Evolutionary conservation across 345 rosid genomes (phyloP).

Genomic region (Citrus cavaleriei): DNA sequence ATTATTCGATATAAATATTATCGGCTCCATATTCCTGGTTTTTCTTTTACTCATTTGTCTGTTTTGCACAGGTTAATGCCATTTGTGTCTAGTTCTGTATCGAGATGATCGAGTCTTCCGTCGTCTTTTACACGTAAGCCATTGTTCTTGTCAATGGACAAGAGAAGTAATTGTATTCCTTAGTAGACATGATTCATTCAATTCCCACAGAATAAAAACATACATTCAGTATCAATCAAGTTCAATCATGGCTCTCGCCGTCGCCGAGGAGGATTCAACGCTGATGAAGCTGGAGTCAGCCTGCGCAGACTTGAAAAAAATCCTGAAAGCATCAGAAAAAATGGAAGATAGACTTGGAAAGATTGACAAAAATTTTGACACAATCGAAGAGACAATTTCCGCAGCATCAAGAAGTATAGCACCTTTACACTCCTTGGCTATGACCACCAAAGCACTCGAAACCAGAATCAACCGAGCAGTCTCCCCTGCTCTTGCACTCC

Average conservation of each 20-base stretch:
- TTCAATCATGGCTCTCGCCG: slow-evolving; percentile 14
- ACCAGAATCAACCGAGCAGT: slow-evolving; percentile 58
- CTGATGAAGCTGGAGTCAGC: slow-evolving; percentile 37
- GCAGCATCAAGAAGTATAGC: slow-evolving; percentile 42
- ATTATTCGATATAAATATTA: background rate
- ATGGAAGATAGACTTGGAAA: slow-evolving; percentile 31
- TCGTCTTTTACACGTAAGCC: slow-evolving; percentile 1
- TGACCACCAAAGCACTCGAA: slow-evolving; percentile 57
- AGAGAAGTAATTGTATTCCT: background rate
- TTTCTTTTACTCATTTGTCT: slow-evolving; percentile 22
- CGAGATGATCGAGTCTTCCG: slow-evolving; percentile 25
- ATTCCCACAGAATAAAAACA: background rate
- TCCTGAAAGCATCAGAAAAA: slow-evolving; percentile 31
- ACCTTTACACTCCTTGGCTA: slow-evolving; percentile 52
- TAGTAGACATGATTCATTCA: background rate
- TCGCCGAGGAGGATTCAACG: slow-evolving; percentile 25
- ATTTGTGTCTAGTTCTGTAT: slow-evolving; percentile 32
- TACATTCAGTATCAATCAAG: background rate
- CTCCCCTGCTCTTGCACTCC: slow-evolving; percentile 45
- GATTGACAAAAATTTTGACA: slow-evolving; percentile 37
- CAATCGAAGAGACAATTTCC: slow-evolving; percentile 34
- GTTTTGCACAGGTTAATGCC: slow-evolving; percentile 16
- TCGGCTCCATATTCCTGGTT: slow-evolving; percentile 7
- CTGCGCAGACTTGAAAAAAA: slow-evolving; percentile 37
- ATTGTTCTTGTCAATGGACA: slow-evolving; percentile 6